Base-by-base conservation (phyloP, 169 alveolate genomes). In the Plasmodium malariae region DNA sequence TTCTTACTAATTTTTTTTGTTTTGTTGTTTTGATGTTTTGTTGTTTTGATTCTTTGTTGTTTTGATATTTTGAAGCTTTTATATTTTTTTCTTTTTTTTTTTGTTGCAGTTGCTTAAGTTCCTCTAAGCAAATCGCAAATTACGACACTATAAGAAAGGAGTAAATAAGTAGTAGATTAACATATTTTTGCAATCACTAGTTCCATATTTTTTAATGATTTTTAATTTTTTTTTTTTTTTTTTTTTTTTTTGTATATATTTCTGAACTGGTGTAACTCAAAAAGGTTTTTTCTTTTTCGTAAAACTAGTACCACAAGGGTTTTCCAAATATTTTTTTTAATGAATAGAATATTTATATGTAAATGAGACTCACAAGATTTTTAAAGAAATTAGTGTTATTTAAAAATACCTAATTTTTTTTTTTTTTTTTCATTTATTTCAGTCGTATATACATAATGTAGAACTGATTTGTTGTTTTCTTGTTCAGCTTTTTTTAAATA, bases 241-340 rank as follows among this genome's bases (percentile, higher is more conserved):
- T 28, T n/a, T n/a, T n/a, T n/a, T n/a, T n/a, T n/a, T n/a, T n/a
- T n/a, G n/a, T n/a, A n/a, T n/a, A n/a, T n/a, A 19, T 3, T 45
- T 32, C 24, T 30, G 19, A 32, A n/a, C 21, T 48, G 34, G 11
- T 36, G 24, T 48, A 65, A 3, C 19, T 65, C 55, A 30, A 32
- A 65, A n/a, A n/a, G n/a, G n/a, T 12, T 5, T 65, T 65, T 11
- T 43, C 63, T 40, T 68, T 68, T 72, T 72, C 51, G 48, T 59
- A 72, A 51, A 49, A 72, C 51, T 32, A 72, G 26, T 72, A 26
- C 34, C 68, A 72, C 86, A 72, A 49, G 28, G 24, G 51, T 21
- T 40, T 48, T 19, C 70, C 49, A 34, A n/a, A n/a, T n/a, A n/a
- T 26, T 73, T 73, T 34, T 72, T 24, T 54, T 62, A 30, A 62